phyloP scores from a whole-genome alignment of 345 rosid species.

The Eucalyptus leucophloia region DNA sequence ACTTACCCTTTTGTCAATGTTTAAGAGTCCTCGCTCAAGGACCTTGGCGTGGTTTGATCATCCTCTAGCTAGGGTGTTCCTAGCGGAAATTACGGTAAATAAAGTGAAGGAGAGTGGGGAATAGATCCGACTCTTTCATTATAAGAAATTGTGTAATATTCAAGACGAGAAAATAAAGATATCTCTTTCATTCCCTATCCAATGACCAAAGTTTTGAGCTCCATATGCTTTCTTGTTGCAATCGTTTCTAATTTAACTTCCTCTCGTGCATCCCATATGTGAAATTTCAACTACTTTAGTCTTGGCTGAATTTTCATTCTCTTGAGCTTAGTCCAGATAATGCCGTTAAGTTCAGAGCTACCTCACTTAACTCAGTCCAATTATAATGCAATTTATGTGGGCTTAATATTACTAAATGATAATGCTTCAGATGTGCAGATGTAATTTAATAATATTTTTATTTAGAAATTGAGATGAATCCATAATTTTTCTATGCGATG shows the following conservation, averaged over 20 bases:
- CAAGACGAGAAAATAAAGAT: background rate
- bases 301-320: background rate
- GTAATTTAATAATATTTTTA: too few relatives aligned
- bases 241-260: too few relatives aligned
- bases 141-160: background rate
- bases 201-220: background rate
- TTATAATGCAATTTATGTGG: background rate
- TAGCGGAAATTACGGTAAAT: background rate
- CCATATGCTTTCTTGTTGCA: background rate
- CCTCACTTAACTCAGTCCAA: background rate
- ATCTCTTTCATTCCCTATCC: background rate
- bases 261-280: too few relatives aligned
- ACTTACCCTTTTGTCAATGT: constrained; percentile 35
- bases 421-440: too few relatives aligned
- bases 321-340: background rate
- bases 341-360: background rate
- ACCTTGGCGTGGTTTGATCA: background rate
- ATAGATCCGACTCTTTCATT: background rate
- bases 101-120: background rate
- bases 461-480: too few relatives aligned
- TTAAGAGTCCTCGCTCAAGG: background rate
- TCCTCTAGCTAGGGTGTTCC: background rate
- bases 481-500: background rate
- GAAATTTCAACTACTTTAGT: too few relatives aligned
- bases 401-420: background rate